Evolutionary conservation across 345 rosid genomes (phyloP), one percentile per base, ranked within the genome.

Genomic region (Stellera chamaejasme): DNA sequence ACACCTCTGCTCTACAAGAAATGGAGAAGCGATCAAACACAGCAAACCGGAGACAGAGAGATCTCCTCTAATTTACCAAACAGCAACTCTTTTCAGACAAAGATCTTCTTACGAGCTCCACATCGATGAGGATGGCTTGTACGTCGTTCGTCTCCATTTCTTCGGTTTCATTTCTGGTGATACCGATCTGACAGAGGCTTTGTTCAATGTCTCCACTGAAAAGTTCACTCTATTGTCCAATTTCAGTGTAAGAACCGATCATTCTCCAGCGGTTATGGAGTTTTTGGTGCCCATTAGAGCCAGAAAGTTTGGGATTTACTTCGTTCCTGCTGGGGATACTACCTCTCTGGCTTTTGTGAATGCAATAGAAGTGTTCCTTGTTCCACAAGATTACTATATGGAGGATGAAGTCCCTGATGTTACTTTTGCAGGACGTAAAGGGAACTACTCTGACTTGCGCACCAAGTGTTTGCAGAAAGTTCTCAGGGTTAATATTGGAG

Each of bases 321-420:
- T 80, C 50, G 3, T 3, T 3, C 90, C 90, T 1, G 13, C 19
- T 7, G 64, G 0, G 1, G 39, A 32, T 5, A 32, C 71, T 5
- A 32, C 71, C 5, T 79, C 87, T n/a, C 54, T 83, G 0, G 77
- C 90, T 8, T 59, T 77, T 50, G 59, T 81, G 28, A 87, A 76
- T 48, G 95, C 90, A 47, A 73, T 83, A 1, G 90, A 81, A 69
- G 75, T 69, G 43, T 79, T 86, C 57, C 61, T 53, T 14, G 72
- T 60, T 26, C 76, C 67, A 10, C 47, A 59, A 4, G 50, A 63
- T 45, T 59, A 74, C 39, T 32, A 32, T 32, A 52, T 73, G 45
- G 60, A 64, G 15, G 43, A 56, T 46, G 14, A 39, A 4, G 32
- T 59, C 2, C 25, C 43, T 10, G 57, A 13, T 11, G 44, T 67